These are phyloP conservation scores for Ophiosphaerella herpotricha DNA, from an alignment of 2,329 filamentous ascomycete genomes.

Conservation along the genomic window DNA sequence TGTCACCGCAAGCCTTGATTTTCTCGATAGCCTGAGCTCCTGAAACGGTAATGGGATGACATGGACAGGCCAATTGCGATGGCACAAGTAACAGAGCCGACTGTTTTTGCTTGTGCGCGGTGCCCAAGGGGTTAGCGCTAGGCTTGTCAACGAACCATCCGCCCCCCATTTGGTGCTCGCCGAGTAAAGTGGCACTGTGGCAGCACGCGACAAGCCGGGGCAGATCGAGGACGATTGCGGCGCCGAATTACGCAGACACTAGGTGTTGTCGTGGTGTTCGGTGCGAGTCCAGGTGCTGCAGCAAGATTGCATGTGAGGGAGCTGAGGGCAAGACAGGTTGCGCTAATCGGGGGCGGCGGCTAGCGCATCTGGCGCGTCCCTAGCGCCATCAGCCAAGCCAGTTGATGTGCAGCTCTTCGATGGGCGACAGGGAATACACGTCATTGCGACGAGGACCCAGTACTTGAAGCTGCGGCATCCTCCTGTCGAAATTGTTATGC, in stretches of 20 bases:
- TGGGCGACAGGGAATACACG: not conserved
- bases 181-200: not conserved
- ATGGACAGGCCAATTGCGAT: not conserved
- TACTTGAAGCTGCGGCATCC: not conserved
- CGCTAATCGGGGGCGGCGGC: not conserved
- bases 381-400: not conserved
- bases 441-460: not conserved
- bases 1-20: not conserved
- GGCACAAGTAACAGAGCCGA: not conserved
- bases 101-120: not conserved
- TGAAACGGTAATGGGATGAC: not conserved
- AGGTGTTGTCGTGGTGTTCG: constrained; percentile 2
- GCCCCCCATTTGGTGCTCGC: not conserved
- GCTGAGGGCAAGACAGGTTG: not conserved
- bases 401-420: not conserved
- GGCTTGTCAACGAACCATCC: not conserved
- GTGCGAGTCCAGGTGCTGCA: not conserved
- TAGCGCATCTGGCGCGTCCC: not conserved
- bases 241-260: not conserved
- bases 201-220: not conserved
- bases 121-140: not conserved
- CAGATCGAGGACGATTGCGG: not conserved
- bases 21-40: not conserved
- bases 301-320: not conserved
- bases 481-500: not conserved